These are phyloP conservation scores for Citropsis articulata DNA, from an alignment of 345 rosid genomes.

Conservation along the genomic window DNA sequence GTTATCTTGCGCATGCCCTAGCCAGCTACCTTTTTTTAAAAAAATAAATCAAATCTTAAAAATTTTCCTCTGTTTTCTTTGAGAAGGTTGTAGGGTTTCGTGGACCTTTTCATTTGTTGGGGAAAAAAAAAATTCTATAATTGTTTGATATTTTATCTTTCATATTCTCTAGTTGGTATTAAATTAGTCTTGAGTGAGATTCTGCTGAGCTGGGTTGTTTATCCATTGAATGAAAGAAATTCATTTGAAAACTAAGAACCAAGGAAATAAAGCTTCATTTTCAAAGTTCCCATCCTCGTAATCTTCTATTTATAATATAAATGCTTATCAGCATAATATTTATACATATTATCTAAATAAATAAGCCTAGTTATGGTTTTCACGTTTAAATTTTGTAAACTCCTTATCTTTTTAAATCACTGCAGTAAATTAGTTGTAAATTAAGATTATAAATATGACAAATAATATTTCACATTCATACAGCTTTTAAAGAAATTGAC, in stretches of 20 bases:
- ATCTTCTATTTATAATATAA: not conserved
- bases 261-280: not conserved
- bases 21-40: too few species aligned
- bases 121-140: too few species aligned
- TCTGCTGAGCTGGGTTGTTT: not conserved
- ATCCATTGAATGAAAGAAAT: not conserved
- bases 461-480: constrained; percentile 15
- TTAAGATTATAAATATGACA: not conserved
- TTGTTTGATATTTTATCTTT: not conserved
- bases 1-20: too few species aligned
- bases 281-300: not conserved
- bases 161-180: not conserved
- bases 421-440: not conserved
- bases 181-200: not conserved
- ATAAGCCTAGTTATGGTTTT: too few species aligned
- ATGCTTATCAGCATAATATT: not conserved
- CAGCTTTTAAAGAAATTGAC: constrained; percentile 29
- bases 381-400: not conserved
- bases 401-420: not conserved
- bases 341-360: not conserved
- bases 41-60: not conserved
- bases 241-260: not conserved
- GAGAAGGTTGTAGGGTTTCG: not conserved
- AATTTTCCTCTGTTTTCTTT: not conserved
- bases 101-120: not conserved